phyloP scores from a whole-genome alignment of 2,329 filamentous ascomycete genomes.

The Bipolaris gigantea region DNA sequence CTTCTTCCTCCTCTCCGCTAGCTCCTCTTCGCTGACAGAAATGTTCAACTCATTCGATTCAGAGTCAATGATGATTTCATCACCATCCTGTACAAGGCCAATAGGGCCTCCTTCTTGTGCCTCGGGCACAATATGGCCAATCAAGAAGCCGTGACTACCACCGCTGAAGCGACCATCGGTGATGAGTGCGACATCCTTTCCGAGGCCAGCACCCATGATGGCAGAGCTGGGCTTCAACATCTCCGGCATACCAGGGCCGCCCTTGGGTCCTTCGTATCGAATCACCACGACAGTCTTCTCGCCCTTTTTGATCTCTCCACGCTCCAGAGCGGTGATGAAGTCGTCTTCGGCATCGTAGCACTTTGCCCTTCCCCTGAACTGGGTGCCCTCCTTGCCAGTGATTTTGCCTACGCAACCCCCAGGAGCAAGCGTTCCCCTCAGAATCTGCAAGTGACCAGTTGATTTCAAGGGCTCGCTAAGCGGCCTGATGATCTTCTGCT shows the following conservation, averaged over 20 bases:
- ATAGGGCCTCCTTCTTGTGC: slow-evolving; percentile 85
- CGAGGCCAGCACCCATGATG: slow-evolving; percentile 73
- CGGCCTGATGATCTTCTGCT: slow-evolving; percentile 71
- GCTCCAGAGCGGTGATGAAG: slow-evolving; percentile 69
- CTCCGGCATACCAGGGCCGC: slow-evolving; percentile 74
- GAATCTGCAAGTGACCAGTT: slow-evolving; percentile 73
- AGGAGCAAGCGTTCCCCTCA: slow-evolving; percentile 69
- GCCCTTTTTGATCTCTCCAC: slow-evolving; percentile 70
- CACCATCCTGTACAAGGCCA: slow-evolving; percentile 77
- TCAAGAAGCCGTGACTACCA: slow-evolving; percentile 82
- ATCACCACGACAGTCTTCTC: slow-evolving; percentile 78
- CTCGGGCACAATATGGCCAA: slow-evolving; percentile 86
- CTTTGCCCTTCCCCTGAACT: slow-evolving; percentile 69
- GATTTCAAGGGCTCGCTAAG: slow-evolving; percentile 69
- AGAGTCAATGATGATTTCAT: slow-evolving; percentile 79
- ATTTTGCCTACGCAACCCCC: slow-evolving; percentile 75
- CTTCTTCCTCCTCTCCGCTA: slow-evolving; percentile 54
- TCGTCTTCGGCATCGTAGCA: slow-evolving; percentile 71
- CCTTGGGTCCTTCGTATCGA: slow-evolving; percentile 73
- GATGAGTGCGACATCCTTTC: slow-evolving; percentile 72
- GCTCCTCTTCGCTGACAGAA: slow-evolving; percentile 66
- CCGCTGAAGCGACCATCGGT: slow-evolving; percentile 79
- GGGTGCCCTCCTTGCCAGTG: slow-evolving; percentile 72
- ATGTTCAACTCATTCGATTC: slow-evolving; percentile 69
- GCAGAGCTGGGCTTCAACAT: slow-evolving; percentile 73